These are phyloP conservation scores for Dryas integrifolia DNA, from an alignment of 331 rosid species.

Conservation along the genomic window DNA sequence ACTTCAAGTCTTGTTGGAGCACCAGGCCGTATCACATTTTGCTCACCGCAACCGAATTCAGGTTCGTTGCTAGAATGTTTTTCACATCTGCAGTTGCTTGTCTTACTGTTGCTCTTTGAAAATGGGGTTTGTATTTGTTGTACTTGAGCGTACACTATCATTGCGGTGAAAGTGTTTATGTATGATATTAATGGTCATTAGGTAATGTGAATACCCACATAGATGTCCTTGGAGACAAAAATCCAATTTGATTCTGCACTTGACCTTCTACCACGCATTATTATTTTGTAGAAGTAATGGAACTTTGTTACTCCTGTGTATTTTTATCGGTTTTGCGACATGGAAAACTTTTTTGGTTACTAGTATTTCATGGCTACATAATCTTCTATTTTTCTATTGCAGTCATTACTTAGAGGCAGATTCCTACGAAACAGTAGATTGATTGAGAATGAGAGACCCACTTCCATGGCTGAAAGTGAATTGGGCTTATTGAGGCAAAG, in stretches of 20 bases:
- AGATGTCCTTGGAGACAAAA: background rate
- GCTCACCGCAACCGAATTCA: slow-evolving; percentile 99
- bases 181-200: background rate
- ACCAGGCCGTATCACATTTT: slow-evolving; percentile 70
- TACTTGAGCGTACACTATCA: background rate
- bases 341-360: background rate
- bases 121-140: slow-evolving; percentile 8
- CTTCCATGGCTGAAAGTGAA: slow-evolving; percentile 84
- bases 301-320: background rate
- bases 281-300: background rate
- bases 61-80: slow-evolving; percentile 40
- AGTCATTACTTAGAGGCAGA: slow-evolving; percentile 94
- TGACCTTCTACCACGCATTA: background rate
- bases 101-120: slow-evolving; percentile 7
- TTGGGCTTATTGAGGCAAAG: slow-evolving; percentile 84
- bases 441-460: slow-evolving; percentile 51
- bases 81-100: background rate
- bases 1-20: slow-evolving; percentile 65
- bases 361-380: slow-evolving; percentile 5
- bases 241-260: background rate
- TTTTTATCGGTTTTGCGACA: background rate
- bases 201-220: background rate
- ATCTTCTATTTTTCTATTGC: slow-evolving; percentile 21
- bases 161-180: slow-evolving; percentile 1
- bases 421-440: slow-evolving; percentile 82